Base-by-base conservation (phyloP, 2,329 filamentous ascomycete genomes). In the Ascochyta lentis region DNA sequence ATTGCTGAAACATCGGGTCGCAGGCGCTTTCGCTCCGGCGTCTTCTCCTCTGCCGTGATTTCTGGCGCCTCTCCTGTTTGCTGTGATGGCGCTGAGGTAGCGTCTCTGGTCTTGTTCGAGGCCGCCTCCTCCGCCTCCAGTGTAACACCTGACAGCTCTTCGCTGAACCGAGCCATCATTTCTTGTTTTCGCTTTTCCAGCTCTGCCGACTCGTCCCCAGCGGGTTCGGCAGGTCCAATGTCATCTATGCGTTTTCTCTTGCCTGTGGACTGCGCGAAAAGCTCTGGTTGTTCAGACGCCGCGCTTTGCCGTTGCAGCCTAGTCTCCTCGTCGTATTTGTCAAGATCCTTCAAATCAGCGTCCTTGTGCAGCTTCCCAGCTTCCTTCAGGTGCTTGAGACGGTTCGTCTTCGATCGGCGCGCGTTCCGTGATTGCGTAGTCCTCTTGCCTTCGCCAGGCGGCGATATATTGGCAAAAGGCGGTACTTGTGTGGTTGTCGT, bases 401-500 rank as follows among this genome's bases (percentile, higher is more conserved):
- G 76, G 53, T 81, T 81, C 35, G 77, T 72, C 48, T 81, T 73
- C 52, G 80, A 81, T 37, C 80, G 79, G 35, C 87, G 79, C 27
- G 74, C 66, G 60, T 89, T 89, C 57, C 85, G 82, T 23, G 75
- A 74, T 46, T 80, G 80, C 0, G 87, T 89, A 16, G 69, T 64
- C 22, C 67, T 61, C 29, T 77, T 78, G 15, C 87, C 86, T 56
- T 79, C 49, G 4, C 80, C 79, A 39, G 84, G 82, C 45, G 80
- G 70, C 12, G 42, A 43, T n/a, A 65, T 59, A 13, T 55, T 54
- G 19, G n/a, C 37, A 29, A 34, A 15, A 22, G 52, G 41, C 3
- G 23, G 40, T 38, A 40, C 33, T 15, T 34, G 27, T 37, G 43
- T 42, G 44, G 50, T 10, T 23, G 4, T 29, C 23, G 26, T 34